Conservation (phyloP, 768 basidiomycete species). For the Auricularia sp. region DNA sequence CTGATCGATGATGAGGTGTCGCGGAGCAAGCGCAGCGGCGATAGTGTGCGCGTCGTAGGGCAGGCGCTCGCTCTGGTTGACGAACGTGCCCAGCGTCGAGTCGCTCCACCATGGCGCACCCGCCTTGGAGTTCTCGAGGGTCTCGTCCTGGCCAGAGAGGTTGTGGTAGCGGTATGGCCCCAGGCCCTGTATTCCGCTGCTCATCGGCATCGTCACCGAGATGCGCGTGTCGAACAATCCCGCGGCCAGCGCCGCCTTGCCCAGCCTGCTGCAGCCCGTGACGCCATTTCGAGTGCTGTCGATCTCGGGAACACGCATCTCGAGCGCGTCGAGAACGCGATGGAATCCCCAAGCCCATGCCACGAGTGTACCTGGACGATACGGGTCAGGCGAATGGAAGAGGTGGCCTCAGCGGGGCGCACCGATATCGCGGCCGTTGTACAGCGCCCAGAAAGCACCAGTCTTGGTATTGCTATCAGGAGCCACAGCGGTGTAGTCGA, state of each 20-base stretch:
- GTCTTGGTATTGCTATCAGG: not conserved
- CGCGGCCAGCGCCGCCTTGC: not conserved
- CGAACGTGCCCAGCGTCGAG: not conserved
- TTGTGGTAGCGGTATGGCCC: not conserved
- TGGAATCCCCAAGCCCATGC: constrained; percentile 4
- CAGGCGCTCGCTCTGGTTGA: not conserved
- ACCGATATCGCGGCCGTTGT: constrained; percentile 4
- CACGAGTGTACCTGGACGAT: not conserved
- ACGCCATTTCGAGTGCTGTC: not conserved
- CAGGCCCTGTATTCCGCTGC: not conserved
- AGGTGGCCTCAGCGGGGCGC: not conserved
- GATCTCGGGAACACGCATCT: not conserved
- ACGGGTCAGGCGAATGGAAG: not conserved
- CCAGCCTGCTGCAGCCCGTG: not conserved
- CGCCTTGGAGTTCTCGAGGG: not conserved
- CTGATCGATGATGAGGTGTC: not conserved
- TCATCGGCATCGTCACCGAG: not conserved
- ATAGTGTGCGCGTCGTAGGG: not conserved
- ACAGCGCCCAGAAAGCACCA: constrained; percentile 5
- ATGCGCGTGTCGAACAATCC: not conserved
- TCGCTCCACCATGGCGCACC: not conserved
- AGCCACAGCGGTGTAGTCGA: constrained; percentile 2
- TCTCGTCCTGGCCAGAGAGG: not conserved
- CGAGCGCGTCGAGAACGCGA: constrained; percentile 3
- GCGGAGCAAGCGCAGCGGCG: not conserved